Evolutionary conservation across 768 basidiomycete species (phyloP).

Genomic region (Pulveroboletus sp.): DNA sequence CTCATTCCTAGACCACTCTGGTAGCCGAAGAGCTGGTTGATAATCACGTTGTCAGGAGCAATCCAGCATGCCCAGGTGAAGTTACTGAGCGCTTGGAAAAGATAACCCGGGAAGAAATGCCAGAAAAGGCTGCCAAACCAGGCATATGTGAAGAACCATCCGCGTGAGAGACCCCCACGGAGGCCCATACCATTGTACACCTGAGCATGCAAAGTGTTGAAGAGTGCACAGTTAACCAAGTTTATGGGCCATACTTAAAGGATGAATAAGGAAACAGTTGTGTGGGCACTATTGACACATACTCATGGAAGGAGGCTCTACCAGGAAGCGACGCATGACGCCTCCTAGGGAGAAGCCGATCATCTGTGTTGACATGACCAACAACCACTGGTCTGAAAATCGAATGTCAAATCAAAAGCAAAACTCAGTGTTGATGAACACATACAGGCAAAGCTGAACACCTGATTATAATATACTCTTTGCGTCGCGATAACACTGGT

Average conservation of each 20-base stretch:
- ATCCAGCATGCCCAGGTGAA: slow-evolving; percentile 57
- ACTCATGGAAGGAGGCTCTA: slow-evolving; percentile 64
- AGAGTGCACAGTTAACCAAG: too few species aligned
- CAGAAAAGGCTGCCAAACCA: slow-evolving; percentile 37
- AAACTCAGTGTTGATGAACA: neutral
- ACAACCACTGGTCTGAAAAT: slow-evolving; percentile 51
- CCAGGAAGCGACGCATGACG: slow-evolving; percentile 57
- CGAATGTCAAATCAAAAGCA: neutral
- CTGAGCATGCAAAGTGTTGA: too few species aligned
- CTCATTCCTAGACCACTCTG: too few species aligned
- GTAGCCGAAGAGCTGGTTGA: too few species aligned
- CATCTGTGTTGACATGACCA: slow-evolving; percentile 69
- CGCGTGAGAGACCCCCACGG: slow-evolving; percentile 51
- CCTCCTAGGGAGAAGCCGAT: slow-evolving; percentile 63
- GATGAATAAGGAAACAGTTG: slow-evolving; percentile 12
- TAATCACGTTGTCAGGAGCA: too few species aligned
- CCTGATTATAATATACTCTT: too few species aligned
- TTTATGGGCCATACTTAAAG: slow-evolving; percentile 54
- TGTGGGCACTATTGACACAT: slow-evolving; percentile 10
- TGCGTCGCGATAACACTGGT: slow-evolving; percentile 69
- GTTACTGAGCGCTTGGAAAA: slow-evolving; percentile 62
- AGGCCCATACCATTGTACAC: too few species aligned
- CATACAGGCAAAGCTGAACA: slow-evolving; percentile 46
- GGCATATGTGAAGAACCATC: slow-evolving; percentile 46
- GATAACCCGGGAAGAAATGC: slow-evolving; percentile 70